These are phyloP conservation scores for Amanita inopinata DNA, from an alignment of 768 basidiomycete genomes.

Conservation along the genomic window DNA sequence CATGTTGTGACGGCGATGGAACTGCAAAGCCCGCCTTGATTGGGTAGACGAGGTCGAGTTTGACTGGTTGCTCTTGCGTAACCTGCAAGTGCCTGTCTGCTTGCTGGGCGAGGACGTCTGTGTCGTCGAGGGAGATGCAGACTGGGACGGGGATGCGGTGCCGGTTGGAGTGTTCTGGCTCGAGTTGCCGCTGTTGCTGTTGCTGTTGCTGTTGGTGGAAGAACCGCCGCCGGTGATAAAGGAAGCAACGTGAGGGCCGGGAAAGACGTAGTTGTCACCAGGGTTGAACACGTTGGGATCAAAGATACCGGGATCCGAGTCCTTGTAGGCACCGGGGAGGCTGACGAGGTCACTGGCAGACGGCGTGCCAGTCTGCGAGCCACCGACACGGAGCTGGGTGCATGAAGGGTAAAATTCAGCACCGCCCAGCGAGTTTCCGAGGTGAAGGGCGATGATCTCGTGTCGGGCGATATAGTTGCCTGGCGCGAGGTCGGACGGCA, in stretches of 20 bases:
- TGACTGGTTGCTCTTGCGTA: background rate
- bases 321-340: conserved; percentile 67
- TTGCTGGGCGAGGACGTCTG: too few relatives aligned
- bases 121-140: background rate
- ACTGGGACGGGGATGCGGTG: background rate
- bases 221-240: conserved; percentile 20
- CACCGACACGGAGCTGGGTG: conserved; percentile 45
- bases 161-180: background rate
- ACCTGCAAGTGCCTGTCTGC: background rate
- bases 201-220: background rate
- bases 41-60: background rate
- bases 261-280: conserved; percentile 30
- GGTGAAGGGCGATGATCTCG: conserved; percentile 73
- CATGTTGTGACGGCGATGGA: background rate
- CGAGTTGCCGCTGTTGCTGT: too few relatives aligned
- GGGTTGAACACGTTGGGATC: conserved; percentile 22
- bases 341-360: conserved; percentile 40
- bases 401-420: conserved; percentile 81
- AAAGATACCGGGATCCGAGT: conserved; percentile 58
- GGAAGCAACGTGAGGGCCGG: conserved; percentile 40
- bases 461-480: conserved; percentile 73
- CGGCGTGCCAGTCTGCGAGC: conserved; percentile 42
- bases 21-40: background rate
- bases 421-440: conserved; percentile 43
- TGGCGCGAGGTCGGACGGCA: conserved; percentile 45